Conservation (phyloP, 73 alveolate species). For the Tetrahymena thermophila region DNA sequence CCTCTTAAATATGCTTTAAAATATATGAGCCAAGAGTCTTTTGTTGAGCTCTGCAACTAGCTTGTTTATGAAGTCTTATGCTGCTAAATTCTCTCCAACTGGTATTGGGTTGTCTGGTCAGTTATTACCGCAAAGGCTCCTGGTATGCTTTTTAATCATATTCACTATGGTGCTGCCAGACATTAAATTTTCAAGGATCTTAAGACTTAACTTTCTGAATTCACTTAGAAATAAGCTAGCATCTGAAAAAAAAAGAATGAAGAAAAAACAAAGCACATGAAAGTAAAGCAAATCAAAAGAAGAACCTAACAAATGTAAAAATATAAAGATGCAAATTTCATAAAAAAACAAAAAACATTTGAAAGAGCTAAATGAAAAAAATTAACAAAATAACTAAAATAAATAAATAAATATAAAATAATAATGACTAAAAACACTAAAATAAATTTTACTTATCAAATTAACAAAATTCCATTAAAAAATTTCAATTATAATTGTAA, state of each 20-base stretch:
- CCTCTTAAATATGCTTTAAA: background rate
- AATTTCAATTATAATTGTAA: background rate
- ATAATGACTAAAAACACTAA: background rate
- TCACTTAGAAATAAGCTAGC: background rate
- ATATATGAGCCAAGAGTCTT: background rate
- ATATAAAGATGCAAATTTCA: background rate
- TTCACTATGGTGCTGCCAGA: background rate
- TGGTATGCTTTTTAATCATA: background rate
- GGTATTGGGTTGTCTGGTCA: background rate
- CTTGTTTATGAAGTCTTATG: background rate
- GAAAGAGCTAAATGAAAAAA: background rate
- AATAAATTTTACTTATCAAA: background rate
- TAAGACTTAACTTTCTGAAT: background rate
- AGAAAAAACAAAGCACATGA: background rate
- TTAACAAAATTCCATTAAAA: background rate
- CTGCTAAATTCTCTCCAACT: background rate
- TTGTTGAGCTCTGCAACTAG: background rate
- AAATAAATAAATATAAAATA: too few species aligned
- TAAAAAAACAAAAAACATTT: too few species aligned
- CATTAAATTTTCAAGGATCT: background rate
- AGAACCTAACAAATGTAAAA: background rate
- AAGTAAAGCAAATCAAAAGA: background rate
- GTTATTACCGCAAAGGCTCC: background rate
- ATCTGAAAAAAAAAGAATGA: background rate
- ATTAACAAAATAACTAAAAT: background rate